These are phyloP conservation scores for Graphiopsis chlorocephala DNA, from an alignment of 2,329 filamentous ascomycete species.

Conservation along the genomic window DNA sequence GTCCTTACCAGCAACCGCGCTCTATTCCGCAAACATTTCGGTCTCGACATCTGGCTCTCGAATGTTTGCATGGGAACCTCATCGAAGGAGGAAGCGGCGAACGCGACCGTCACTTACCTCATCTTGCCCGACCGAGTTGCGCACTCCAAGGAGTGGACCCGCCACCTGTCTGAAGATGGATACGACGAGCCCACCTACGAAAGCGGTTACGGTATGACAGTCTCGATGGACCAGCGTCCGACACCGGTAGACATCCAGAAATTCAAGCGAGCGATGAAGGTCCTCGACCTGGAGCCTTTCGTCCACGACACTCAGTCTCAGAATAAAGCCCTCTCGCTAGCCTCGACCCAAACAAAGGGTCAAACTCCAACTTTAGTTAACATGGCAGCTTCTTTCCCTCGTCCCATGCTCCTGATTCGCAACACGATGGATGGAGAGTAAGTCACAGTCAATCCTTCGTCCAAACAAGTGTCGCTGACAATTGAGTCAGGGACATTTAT, in stretches of 20 bases:
- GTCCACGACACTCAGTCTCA: not conserved
- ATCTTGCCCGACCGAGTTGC: not conserved
- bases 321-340: not conserved
- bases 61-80: not conserved
- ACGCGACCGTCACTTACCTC: not conserved
- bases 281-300: not conserved
- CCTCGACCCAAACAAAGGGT: not conserved
- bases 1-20: not conserved
- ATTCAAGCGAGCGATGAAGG: not conserved
- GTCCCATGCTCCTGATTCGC: not conserved
- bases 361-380: not conserved
- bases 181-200: not conserved
- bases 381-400: not conserved
- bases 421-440: not conserved
- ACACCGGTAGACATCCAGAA: not conserved
- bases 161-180: no score
- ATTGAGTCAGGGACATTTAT: no score
- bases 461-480: no score
- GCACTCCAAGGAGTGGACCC: not conserved
- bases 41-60: not conserved
- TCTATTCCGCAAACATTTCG: not conserved
- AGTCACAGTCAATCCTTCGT: not conserved
- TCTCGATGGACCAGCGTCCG: no score
- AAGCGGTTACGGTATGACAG: not conserved
- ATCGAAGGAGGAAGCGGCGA: not conserved